Evolutionary conservation across 2,329 filamentous ascomycete species (phyloP), one percentile per base, ranked within the genome.

Genomic region (Lecanicillium sp.): DNA sequence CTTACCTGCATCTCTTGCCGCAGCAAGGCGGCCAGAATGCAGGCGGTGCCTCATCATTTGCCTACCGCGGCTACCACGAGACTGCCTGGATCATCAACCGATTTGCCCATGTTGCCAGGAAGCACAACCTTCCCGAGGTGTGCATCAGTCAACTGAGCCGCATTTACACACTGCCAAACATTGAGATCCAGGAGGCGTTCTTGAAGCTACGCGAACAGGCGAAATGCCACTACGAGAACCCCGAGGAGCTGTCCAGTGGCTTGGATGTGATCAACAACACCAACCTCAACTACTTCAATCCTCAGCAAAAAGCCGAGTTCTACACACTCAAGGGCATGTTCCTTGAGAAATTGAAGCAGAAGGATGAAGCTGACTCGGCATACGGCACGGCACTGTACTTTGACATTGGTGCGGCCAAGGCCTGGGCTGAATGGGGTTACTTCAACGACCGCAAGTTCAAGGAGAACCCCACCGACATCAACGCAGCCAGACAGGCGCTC

Each of bases 321-420:
- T 98, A 96, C 68, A 98, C 92, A 0, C 75, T 98, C 39, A 98
- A 98, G 72, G 92, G 92, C 45, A 98, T 98, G 92, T 98, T 98
- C 71, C 69, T 97, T 32, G 92, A 94, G 57, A 96, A 95, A 60
- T 74, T 98, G 9, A 81, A 81, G 41, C 85, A 96, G 52, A 88
- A 88, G 57, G 83, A 85, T 3, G 92, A 98, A 44, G 89, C 92
- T 5, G 89, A 95, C 50, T 83, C 87, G 43, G 90, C 94, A 1
- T 98, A 94, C 57, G 92, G 92, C 36, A 94, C 89, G 36, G 94
- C 92, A 0, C 64, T 98, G 44, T 97, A 90, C 65, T 97, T 95
- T 51, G 94, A 98, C 52, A 87, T 98, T 49, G 84, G 88, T 50
- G 77, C 95, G 36, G 86, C 92, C 4, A 98, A 98, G 64, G 92